These are phyloP conservation scores for Huiozyma sinensis DNA, from an alignment of 805 yeast species.

Conservation along the genomic window DNA sequence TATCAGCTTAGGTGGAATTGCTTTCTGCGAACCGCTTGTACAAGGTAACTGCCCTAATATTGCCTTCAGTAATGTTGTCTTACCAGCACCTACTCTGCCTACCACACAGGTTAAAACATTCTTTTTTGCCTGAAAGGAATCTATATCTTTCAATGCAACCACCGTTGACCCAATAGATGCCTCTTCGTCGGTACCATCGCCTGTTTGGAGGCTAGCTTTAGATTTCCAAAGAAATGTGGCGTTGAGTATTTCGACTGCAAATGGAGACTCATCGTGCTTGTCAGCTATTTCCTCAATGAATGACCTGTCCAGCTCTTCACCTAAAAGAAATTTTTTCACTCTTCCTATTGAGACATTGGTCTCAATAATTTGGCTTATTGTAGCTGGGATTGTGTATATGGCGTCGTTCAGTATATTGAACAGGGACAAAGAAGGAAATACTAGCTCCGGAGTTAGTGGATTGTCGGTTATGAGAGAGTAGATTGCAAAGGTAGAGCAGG, in stretches of 20 bases:
- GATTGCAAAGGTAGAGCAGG: slow-evolving; percentile 48
- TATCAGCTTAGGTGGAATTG: slow-evolving; percentile 15
- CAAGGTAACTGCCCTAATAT: slow-evolving; percentile 45
- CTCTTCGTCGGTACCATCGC: slow-evolving; percentile 33
- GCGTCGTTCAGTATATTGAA: slow-evolving; percentile 51
- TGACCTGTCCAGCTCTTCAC: slow-evolving; percentile 36
- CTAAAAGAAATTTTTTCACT: slow-evolving; percentile 37
- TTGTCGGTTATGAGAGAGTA: slow-evolving; percentile 36
- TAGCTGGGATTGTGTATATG: slow-evolving; percentile 46
- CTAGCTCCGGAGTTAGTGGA: slow-evolving; percentile 57
- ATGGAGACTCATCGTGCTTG: slow-evolving; percentile 11
- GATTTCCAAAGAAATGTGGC: slow-evolving; percentile 46
- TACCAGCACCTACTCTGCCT: slow-evolving; percentile 62
- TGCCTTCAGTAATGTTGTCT: slow-evolving; percentile 46
- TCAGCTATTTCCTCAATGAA: slow-evolving; percentile 22
- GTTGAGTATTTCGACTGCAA: slow-evolving; percentile 35
- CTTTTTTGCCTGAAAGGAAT: slow-evolving; percentile 38
- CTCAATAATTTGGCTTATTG: slow-evolving; percentile 48
- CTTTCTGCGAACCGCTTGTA: slow-evolving; percentile 18
- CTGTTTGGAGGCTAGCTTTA: slow-evolving; percentile 9
- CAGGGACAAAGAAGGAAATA: slow-evolving; percentile 56
- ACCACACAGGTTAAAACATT: slow-evolving; percentile 50
- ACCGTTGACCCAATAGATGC: slow-evolving; percentile 33
- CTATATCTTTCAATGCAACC: slow-evolving; percentile 38
- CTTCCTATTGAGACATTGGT: slow-evolving; percentile 48